These are phyloP conservation scores for Nitzschia sp. DNA, from an alignment of 108 stramenopile genomes.

Conservation along the genomic window DNA sequence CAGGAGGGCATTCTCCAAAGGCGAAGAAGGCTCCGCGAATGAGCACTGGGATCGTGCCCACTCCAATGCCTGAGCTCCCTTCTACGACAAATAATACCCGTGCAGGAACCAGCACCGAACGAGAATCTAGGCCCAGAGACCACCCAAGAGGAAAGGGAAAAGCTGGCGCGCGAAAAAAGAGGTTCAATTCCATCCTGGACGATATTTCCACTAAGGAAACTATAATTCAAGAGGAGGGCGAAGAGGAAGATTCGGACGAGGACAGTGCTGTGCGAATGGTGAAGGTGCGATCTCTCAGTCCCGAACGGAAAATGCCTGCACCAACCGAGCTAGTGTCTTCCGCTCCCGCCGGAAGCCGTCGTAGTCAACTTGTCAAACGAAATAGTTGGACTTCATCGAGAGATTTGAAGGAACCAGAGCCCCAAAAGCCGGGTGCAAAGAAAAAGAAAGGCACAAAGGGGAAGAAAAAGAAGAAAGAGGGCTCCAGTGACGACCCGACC, in stretches of 20 bases:
- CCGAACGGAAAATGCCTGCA: neutral
- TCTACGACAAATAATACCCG: too few relatives aligned
- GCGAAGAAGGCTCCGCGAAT: neutral
- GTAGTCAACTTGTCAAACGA: neutral
- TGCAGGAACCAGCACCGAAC: too few relatives aligned
- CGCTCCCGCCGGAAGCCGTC: too few relatives aligned
- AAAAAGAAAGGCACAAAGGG: neutral
- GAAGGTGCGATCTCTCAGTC: neutral
- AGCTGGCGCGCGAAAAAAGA: neutral
- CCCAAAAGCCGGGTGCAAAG: neutral
- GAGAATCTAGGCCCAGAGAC: too few relatives aligned
- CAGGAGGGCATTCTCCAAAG: too few relatives aligned
- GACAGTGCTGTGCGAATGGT: neutral
- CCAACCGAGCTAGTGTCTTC: too few relatives aligned
- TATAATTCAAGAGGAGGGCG: neutral
- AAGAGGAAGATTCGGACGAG: neutral
- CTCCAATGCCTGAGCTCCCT: neutral
- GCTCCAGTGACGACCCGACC: neutral
- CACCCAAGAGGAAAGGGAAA: too few relatives aligned
- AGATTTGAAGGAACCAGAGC: neutral
- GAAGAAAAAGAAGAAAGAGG: neutral
- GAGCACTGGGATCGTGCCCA: neutral
- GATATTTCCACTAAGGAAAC: neutral
- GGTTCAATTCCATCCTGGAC: neutral
- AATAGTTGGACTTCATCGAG: neutral